A percentile compares a stretch with the other conserved stretches of the same genome.
These are phyloP conservation scores for Myriosclerotinia scirpicola DNA, from an alignment of 2,329 filamentous ascomycete genomes.

Conservation along the genomic window DNA sequence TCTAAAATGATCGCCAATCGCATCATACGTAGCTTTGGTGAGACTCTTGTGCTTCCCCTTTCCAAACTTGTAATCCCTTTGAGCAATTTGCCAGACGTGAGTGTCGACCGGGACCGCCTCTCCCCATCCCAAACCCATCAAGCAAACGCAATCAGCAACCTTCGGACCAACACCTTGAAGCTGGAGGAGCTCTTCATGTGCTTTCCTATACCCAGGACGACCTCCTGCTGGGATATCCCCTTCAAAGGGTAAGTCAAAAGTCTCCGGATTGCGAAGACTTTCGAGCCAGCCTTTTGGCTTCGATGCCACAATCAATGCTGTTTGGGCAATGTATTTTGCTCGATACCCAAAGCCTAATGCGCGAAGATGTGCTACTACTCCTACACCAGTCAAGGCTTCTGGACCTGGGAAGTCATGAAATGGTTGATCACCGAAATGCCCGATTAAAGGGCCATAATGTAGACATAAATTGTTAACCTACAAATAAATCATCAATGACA, in stretches of 20 bases:
- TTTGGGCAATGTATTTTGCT: constrained; percentile 87
- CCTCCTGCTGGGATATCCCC: constrained; percentile 51
- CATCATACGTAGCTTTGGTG: constrained; percentile 85
- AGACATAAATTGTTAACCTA: constrained; percentile 82
- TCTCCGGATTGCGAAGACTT: constrained; percentile 73
- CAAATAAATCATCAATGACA: not conserved
- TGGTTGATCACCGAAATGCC: constrained; percentile 63
- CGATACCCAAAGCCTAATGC: constrained; percentile 91
- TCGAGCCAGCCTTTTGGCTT: constrained; percentile 75
- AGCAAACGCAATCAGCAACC: constrained; percentile 91
- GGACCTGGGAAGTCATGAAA: constrained; percentile 89
- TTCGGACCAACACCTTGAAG: constrained; percentile 93
- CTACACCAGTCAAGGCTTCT: constrained; percentile 65
- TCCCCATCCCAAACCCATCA: constrained; percentile 96
- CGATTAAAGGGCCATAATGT: constrained; percentile 79
- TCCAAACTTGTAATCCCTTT: constrained; percentile 91
- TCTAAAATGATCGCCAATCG: constrained; percentile 86
- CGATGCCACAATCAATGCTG: constrained; percentile 70
- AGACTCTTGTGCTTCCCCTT: constrained; percentile 80
- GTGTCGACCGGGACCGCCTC: constrained; percentile 96
- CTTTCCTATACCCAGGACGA: constrained; percentile 65
- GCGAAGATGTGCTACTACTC: constrained; percentile 79
- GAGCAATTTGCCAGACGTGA: constrained; percentile 98
- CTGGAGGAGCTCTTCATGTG: constrained; percentile 75
- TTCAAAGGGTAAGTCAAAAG: constrained; percentile 67